phyloP scores from a whole-genome alignment of 768 basidiomycete species.

The Mycena rebaudengoi region DNA sequence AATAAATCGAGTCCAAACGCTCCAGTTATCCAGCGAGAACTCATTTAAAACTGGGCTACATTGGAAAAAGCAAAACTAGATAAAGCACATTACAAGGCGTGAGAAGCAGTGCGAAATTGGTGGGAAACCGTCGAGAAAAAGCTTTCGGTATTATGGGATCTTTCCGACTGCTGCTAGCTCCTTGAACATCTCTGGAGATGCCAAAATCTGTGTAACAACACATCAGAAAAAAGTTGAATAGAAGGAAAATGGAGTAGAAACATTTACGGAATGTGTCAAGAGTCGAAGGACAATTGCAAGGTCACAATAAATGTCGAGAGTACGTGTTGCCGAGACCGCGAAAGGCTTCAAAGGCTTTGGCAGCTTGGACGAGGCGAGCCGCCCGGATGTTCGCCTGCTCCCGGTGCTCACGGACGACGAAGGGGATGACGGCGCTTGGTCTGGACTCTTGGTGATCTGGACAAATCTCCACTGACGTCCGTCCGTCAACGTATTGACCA shows the following conservation, averaged over 20 bases:
- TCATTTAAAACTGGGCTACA: too few species aligned
- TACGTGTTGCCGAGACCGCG: not conserved
- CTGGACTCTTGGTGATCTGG: not conserved
- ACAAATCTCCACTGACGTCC: not conserved
- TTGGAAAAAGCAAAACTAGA: too few species aligned
- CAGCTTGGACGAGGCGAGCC: not conserved
- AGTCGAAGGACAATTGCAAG: not conserved
- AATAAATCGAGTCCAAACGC: too few species aligned
- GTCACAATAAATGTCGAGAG: not conserved
- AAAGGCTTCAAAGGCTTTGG: not conserved
- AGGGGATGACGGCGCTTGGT: not conserved
- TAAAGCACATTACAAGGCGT: too few species aligned
- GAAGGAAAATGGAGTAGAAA: not conserved
- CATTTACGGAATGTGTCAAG: not conserved
- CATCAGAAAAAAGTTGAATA: not conserved
- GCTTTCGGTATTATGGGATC: too few species aligned
- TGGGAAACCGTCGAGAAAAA: conserved; percentile 19
- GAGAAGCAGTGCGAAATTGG: not conserved
- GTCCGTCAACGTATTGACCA: not conserved
- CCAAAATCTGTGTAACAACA: not conserved
- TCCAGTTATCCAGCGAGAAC: too few species aligned
- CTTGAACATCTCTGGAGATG: not conserved
- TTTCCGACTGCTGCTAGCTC: not conserved
- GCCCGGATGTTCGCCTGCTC: not conserved
- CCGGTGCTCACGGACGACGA: not conserved